These are phyloP conservation scores for Microcos paniculata DNA, from an alignment of 345 rosid species.

Conservation along the genomic window DNA sequence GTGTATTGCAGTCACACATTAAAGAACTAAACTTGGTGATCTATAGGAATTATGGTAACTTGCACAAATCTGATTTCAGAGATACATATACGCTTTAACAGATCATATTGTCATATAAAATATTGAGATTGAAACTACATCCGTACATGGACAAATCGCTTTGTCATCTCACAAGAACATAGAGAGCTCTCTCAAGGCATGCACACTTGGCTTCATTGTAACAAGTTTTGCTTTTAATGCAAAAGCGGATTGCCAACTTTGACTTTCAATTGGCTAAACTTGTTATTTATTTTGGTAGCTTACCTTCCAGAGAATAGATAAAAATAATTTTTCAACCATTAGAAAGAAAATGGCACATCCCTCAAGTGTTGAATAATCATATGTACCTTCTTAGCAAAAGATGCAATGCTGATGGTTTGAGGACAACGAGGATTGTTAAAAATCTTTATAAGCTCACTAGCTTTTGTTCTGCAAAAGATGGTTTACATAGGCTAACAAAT, in stretches of 20 bases:
- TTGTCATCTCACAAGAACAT: background rate
- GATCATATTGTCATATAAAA: background rate
- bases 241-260: background rate
- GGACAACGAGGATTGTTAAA: constrained; percentile 71
- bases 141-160: background rate
- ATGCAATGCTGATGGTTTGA: constrained; percentile 56
- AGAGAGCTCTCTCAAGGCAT: background rate
- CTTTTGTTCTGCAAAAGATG: constrained; percentile 60
- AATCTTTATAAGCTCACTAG: constrained; percentile 65
- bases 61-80: background rate
- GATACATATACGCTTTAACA: background rate
- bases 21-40: constrained; percentile 7
- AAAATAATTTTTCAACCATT: background rate
- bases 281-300: background rate
- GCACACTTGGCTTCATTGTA: background rate
- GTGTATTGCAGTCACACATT: background rate
- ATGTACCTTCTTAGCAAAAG: constrained; percentile 82
- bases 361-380: constrained; percentile 9
- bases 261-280: background rate
- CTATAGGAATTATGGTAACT: background rate
- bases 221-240: background rate
- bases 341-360: constrained; percentile 9
- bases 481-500: background rate
- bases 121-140: background rate
- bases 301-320: background rate